Evolutionary conservation across 1,139 yeast genomes (phyloP), one percentile per base, ranked within the genome.

Genomic region (Wickerhamomyces sp.): DNA sequence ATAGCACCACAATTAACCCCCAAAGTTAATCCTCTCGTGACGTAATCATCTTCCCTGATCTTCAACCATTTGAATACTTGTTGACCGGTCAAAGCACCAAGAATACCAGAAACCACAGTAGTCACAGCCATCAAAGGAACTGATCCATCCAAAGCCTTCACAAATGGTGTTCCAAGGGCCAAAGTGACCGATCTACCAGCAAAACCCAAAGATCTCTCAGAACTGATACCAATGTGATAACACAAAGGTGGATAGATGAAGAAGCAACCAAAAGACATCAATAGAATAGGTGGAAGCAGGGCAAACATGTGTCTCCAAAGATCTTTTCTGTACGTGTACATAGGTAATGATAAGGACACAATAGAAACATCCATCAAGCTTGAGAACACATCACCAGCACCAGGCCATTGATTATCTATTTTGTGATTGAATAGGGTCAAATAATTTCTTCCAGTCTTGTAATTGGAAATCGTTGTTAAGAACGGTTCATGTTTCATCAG

Each of bases 1-100:
- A 84, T 80, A 2, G 94, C 94, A 6, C 89, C 86, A 49, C 89
- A 80, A 51, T 80, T 81, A 33, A 82, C 71, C 3, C 94, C 94
- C 36, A 83, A 59, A 1, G 86, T 76, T 13, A 83, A 75, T 1
- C 94, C 94, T 43, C 89, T 60, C 0, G 89, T 79, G 6, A 84
- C 79, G 51, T 73, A 84, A 54, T 84, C 93, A 48, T 74, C 72
- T 23, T 70, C 67, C 5, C 76, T 66, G 4, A 84, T 68, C 30
- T 79, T 55, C 27, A 83, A 46, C 16, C 57, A 36, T 42, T 32
- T 72, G 51, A 72, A 53, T 36, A 68, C 59, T 52, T 54, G 70
- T 37, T 77, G 84, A 8, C 91, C 89, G 23, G 78, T 61, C 26
- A 84, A 58, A 0, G 82, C 91, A 2, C 94, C 94, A 31, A 80